phyloP scores from a whole-genome alignment of 148 eudicot species.

The Linanthus parryae region DNA sequence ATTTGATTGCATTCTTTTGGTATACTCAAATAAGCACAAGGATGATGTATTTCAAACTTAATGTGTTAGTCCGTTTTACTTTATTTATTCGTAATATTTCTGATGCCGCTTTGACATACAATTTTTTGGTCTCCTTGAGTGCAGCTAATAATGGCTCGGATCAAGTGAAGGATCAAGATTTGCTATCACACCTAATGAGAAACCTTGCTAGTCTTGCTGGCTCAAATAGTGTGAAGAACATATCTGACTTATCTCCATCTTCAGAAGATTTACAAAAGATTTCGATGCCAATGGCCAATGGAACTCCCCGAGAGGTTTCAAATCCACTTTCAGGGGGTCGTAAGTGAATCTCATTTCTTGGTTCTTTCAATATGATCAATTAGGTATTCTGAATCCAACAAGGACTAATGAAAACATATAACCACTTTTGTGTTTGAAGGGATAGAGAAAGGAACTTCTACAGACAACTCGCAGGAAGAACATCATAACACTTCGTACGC shows the following conservation, averaged over 20 bases:
- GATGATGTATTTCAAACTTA: too few relatives aligned
- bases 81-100: too few relatives aligned
- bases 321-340: slow-evolving; percentile 8
- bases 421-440: too few relatives aligned
- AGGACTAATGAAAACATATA: slow-evolving; percentile 27
- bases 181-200: slow-evolving; percentile 72
- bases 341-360: background rate
- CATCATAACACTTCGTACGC: too few relatives aligned
- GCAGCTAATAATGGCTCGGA: slow-evolving; percentile 73
- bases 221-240: slow-evolving; percentile 32
- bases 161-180: slow-evolving; percentile 70
- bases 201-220: slow-evolving; percentile 77
- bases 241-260: slow-evolving; percentile 36
- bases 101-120: too few relatives aligned
- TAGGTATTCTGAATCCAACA: slow-evolving; percentile 32
- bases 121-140: too few relatives aligned
- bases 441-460: slow-evolving; percentile 19
- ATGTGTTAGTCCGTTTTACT: too few relatives aligned
- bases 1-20: too few relatives aligned
- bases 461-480: slow-evolving; percentile 17
- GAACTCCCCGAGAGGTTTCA: slow-evolving; percentile 50
- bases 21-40: too few relatives aligned
- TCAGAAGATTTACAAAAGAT: slow-evolving; percentile 43
- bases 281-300: slow-evolving; percentile 37
- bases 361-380: slow-evolving; percentile 16